Conservation (phyloP, 208 protist genomes). For the Crithidia bombi region DNA sequence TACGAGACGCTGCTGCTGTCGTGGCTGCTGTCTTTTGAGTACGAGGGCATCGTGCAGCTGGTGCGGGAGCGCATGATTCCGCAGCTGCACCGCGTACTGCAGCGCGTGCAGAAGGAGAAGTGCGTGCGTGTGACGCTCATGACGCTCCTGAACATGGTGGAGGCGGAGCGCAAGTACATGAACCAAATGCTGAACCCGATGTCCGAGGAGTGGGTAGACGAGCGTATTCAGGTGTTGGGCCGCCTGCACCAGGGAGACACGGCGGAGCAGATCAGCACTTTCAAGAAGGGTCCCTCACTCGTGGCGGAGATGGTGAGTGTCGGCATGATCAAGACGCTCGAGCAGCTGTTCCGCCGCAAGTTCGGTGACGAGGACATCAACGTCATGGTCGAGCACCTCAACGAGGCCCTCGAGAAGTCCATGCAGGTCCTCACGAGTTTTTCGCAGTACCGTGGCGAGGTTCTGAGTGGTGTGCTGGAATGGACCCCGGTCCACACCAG, state of each 20-base stretch:
- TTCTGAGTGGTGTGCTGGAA: constrained; percentile 85
- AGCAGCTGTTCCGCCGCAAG: constrained; percentile 76
- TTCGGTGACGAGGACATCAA: constrained; percentile 93
- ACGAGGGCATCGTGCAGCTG: constrained; percentile 75
- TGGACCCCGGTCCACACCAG: constrained; percentile 94
- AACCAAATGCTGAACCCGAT: constrained; percentile 54
- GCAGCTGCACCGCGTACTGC: constrained; percentile 86
- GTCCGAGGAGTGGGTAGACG: constrained; percentile 52
- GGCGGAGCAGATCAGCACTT: constrained; percentile 27
- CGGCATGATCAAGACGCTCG: constrained; percentile 90
- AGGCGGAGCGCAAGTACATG: constrained; percentile 76
- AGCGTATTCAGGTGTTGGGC: constrained; percentile 42
- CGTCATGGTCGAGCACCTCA: constrained; percentile 66
- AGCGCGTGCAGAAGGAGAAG: constrained; percentile 93
- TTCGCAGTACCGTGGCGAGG: constrained; percentile 92
- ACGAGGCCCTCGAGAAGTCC: constrained; percentile 72
- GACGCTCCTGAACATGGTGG: constrained; percentile 83
- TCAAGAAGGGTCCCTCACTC: constrained; percentile 65
- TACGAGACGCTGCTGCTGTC: constrained; percentile 82
- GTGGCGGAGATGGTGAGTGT: constrained; percentile 92
- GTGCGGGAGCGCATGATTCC: constrained; percentile 81
- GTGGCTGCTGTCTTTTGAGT: constrained; percentile 90
- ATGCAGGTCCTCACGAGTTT: constrained; percentile 93
- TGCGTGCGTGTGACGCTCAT: constrained; percentile 90
- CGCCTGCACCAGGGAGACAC: constrained; percentile 41